Evolutionary conservation across 352 stramenopile species (phyloP), one percentile per base, ranked within the genome.

Genomic region (Elongisporangium prolatum): DNA sequence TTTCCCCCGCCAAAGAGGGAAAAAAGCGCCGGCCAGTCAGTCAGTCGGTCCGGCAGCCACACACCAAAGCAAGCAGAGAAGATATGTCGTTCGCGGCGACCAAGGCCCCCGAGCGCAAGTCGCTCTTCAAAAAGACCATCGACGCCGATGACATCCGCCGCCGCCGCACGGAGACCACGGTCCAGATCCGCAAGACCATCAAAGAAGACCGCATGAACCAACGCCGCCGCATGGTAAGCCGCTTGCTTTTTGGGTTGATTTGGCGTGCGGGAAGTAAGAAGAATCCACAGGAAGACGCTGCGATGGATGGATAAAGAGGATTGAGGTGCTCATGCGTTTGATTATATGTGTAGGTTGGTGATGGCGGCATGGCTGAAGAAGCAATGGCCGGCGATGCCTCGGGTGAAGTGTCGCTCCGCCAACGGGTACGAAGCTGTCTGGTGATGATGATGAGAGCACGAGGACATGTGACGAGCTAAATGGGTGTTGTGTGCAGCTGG

Each of bases 111-210:
- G 80, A 90, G 63, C 81, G 82, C 59, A 86, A 90, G 68, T 79
- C 70, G 65, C 77, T 77, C 57, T 91, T 93, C 58, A 91, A 91
- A 65, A 89, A 91, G 63, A 77, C 71, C 37, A 92, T 91, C 57
- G 82, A 91, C 56, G 61, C 82, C 24, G 84, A 91, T 75, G 78
- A 88, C 60, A 82, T 78, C 54, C 84, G 84, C 48, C 80, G 81
- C 54, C 79, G 76, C 40, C 80, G 84, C 55, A 80, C 85, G 66
- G 82, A 90, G 64, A 93, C 81, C 8, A 91, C 81, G 14, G 80
- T 93, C 61, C 84, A 91, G 74, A 93, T 93, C 69, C 77, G 84
- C 56, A 93, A 93, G 70, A 87, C 62, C 48, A 86, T 89, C 44
- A 89, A 90, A 65, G 80, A 92, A 61, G 84, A 93, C 56, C 81